Conservation (phyloP, 148 eudicot species). For the Cornus controversa region DNA sequence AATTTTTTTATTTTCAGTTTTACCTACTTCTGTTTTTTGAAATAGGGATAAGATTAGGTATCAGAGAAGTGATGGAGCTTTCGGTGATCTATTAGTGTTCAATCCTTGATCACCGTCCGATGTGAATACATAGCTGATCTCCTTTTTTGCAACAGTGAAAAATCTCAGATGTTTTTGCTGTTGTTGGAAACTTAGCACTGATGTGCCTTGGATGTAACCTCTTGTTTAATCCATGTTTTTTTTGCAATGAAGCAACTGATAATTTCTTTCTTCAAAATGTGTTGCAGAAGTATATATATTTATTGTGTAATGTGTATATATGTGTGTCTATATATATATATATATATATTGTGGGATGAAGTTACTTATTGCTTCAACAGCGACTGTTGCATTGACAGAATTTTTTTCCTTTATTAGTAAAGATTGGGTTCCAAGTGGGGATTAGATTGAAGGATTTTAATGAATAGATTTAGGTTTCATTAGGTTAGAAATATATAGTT, state of each 20-base stretch:
- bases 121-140: conserved; percentile 13
- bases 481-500: too few relatives aligned
- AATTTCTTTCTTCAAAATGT: neutral
- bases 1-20: neutral
- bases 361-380: too few relatives aligned
- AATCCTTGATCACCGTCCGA: neutral
- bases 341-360: neutral
- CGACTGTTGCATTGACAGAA: too few relatives aligned
- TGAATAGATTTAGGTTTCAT: too few relatives aligned
- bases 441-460: too few relatives aligned
- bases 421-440: too few relatives aligned
- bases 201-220: conserved; percentile 2
- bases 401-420: too few relatives aligned
- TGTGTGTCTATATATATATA: neutral
- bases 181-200: conserved; percentile 3
- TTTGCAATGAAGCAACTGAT: conserved; percentile 9
- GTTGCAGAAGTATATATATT: neutral
- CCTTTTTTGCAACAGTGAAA: neutral
- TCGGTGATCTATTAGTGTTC: conserved; percentile 1
- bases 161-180: neutral
- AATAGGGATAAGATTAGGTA: neutral
- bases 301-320: neutral
- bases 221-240: neutral
- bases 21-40: neutral
- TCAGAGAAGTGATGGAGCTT: neutral